A percentile compares a stretch with the other conserved stretches of the same genome.
These are phyloP conservation scores for Cephaloascus fragrans DNA, from an alignment of 805 yeast genomes.

Conservation along the genomic window DNA sequence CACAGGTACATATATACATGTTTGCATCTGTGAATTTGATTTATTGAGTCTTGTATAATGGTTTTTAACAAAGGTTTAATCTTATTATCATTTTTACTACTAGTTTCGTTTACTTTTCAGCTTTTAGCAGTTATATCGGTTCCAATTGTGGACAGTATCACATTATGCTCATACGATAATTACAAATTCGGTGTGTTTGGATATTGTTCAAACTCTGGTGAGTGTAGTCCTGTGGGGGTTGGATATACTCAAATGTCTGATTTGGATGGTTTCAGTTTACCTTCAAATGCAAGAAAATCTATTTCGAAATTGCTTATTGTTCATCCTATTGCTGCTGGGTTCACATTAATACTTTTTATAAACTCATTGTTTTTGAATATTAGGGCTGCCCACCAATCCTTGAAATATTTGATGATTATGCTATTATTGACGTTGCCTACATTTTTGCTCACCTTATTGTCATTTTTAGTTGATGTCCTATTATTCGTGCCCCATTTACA, in stretches of 20 bases:
- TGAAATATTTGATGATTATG: slow-evolving; percentile 37
- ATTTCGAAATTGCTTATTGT: slow-evolving; percentile 55
- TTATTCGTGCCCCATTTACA: slow-evolving; percentile 66
- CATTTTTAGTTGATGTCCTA: slow-evolving; percentile 74
- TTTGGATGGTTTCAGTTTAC: slow-evolving; percentile 34
- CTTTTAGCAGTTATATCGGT: slow-evolving; percentile 49
- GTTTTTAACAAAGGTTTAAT: not conserved
- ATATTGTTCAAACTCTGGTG: slow-evolving; percentile 31
- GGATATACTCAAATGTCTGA: slow-evolving; percentile 30
- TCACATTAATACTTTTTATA: slow-evolving; percentile 36
- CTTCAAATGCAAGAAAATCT: slow-evolving; percentile 48
- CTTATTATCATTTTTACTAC: not conserved
- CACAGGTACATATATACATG: too few relatives aligned
- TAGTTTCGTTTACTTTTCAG: slow-evolving; percentile 45
- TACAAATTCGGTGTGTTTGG: slow-evolving; percentile 66
- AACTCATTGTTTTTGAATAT: slow-evolving; percentile 29
- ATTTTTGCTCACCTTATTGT: slow-evolving; percentile 58
- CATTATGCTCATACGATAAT: slow-evolving; percentile 39
- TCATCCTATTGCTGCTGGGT: slow-evolving; percentile 55
- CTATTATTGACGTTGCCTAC: slow-evolving; percentile 56
- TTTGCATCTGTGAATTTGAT: too few relatives aligned
- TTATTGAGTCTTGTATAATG: too few relatives aligned
- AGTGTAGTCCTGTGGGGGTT: slow-evolving; percentile 29
- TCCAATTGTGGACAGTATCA: slow-evolving; percentile 41
- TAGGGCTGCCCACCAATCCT: slow-evolving; percentile 17